phyloP scores from a whole-genome alignment of 768 basidiomycete genomes.

The Cyclocybe aegerita region DNA sequence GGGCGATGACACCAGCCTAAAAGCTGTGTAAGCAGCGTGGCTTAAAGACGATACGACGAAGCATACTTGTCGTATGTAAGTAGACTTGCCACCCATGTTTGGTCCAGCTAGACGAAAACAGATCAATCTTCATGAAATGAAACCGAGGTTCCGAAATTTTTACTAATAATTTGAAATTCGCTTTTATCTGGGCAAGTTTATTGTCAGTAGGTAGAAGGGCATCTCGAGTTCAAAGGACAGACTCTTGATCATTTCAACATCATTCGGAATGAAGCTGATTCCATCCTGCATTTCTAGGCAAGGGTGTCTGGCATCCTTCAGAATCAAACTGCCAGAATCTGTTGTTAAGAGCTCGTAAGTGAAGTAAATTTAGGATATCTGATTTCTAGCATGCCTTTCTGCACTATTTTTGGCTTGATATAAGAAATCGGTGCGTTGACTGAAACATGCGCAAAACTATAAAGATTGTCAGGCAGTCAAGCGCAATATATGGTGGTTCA shows the following conservation, averaged over 20 bases:
- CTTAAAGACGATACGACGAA: background rate
- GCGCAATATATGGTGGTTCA: background rate
- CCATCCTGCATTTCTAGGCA: conserved; percentile 97
- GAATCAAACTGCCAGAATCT: conserved; percentile 80
- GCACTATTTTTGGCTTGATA: conserved; percentile 77
- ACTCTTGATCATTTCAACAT: conserved; percentile 93
- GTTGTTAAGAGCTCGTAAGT: background rate
- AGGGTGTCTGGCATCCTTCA: conserved; percentile 90
- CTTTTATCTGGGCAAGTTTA: conserved; percentile 54
- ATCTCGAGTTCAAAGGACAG: conserved; percentile 10
- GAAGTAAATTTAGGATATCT: background rate
- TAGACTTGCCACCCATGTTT: conserved; percentile 99
- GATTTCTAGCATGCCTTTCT: conserved; percentile 58
- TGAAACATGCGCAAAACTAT: conserved; percentile 89
- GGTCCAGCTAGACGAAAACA: conserved; percentile 68
- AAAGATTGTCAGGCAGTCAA: background rate
- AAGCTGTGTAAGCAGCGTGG: background rate
- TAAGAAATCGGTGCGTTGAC: conserved; percentile 85
- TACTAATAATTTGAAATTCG: conserved; percentile 95
- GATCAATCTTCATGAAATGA: background rate
- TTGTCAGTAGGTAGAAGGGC: background rate
- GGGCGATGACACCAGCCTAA: conserved; percentile 87
- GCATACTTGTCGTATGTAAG: conserved; percentile 83
- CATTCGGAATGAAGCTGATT: conserved; percentile 92
- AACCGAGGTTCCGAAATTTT: conserved; percentile 15